Conservation (phyloP, 31 red algal genomes). For the Asparagopsis taxiformis region DNA sequence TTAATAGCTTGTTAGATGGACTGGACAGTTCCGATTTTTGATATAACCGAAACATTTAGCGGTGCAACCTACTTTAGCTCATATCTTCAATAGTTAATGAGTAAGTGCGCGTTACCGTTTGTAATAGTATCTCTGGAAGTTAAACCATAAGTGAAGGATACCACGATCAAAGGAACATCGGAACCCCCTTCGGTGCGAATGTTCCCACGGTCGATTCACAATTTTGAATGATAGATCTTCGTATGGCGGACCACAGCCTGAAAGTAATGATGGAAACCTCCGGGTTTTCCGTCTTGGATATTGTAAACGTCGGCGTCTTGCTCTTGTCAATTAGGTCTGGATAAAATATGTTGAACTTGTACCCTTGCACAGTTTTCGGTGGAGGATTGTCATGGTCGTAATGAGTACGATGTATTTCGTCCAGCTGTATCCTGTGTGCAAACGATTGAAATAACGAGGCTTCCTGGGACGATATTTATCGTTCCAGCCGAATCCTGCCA, state of each 20-base stretch:
- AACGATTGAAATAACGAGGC: conserved; percentile 81
- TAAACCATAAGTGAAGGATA: conserved; percentile 87
- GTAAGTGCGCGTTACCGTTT: conserved; percentile 36
- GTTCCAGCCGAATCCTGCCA: conserved; percentile 38
- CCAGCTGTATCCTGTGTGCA: conserved; percentile 85
- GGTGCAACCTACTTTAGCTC: too few species aligned
- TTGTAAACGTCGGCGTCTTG: conserved; percentile 61
- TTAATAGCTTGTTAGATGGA: conserved; percentile 17
- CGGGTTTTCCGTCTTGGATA: conserved; percentile 54
- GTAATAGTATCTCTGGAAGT: conserved; percentile 78
- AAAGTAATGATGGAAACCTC: conserved; percentile 89
- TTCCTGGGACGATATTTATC: conserved; percentile 87
- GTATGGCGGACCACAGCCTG: conserved; percentile 80
- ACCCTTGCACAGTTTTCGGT: conserved; percentile 90
- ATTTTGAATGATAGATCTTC: conserved; percentile 93
- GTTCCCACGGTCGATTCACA: conserved; percentile 84
- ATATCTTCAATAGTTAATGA: too few species aligned
- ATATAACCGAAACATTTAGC: too few species aligned
- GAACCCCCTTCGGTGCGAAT: conserved; percentile 79
- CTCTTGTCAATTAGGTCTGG: conserved; percentile 75
- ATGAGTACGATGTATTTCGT: conserved; percentile 93
- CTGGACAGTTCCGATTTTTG: conserved; percentile 19
- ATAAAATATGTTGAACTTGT: conserved; percentile 98
- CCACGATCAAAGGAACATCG: conserved; percentile 87
- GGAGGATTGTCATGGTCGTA: conserved; percentile 96